These are phyloP conservation scores for Leucocoprinus leucothites DNA, from an alignment of 768 basidiomycete genomes.

Conservation along the genomic window DNA sequence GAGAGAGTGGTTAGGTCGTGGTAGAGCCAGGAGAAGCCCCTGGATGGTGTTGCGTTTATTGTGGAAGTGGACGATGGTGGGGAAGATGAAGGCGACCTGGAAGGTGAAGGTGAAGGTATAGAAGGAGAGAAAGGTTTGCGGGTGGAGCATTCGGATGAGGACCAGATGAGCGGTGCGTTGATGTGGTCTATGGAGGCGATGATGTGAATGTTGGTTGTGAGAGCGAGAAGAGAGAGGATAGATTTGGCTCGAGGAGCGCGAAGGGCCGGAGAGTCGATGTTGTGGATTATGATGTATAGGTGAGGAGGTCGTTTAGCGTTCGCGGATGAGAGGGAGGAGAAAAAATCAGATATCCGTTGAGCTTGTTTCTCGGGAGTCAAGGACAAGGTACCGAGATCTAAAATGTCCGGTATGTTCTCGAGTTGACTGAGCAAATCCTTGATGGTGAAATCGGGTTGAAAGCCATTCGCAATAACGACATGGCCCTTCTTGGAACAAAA, in stretches of 20 bases:
- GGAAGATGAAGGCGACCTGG: too few relatives aligned
- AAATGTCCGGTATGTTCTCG: slow-evolving; percentile 45
- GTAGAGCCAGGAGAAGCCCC: slow-evolving; percentile 77
- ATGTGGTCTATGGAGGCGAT: slow-evolving; percentile 86
- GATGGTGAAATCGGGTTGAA: slow-evolving; percentile 63
- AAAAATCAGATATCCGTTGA: slow-evolving; percentile 63
- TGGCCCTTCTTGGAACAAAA: slow-evolving; percentile 59
- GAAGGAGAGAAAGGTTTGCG: slow-evolving; percentile 36
- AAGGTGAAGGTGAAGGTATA: background rate
- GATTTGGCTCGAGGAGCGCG: slow-evolving; percentile 63
- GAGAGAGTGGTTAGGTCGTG: slow-evolving; percentile 87
- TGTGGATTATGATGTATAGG: slow-evolving; percentile 84
- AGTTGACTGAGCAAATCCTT: slow-evolving; percentile 67
- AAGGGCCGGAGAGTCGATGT: slow-evolving; percentile 76
- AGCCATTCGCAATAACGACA: slow-evolving; percentile 77
- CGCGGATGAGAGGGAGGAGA: slow-evolving; percentile 28
- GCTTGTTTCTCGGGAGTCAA: slow-evolving; percentile 55
- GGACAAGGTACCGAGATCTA: slow-evolving; percentile 30
- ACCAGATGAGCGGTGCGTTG: slow-evolving; percentile 81
- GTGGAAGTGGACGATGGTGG: background rate
- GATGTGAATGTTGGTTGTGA: slow-evolving; percentile 75
- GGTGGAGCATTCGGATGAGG: slow-evolving; percentile 58
- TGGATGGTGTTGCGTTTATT: slow-evolving; percentile 23
- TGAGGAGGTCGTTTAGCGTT: slow-evolving; percentile 33
- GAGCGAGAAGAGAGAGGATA: slow-evolving; percentile 68